phyloP scores from a whole-genome alignment of 306 rosid species.

The Comarum palustre region DNA sequence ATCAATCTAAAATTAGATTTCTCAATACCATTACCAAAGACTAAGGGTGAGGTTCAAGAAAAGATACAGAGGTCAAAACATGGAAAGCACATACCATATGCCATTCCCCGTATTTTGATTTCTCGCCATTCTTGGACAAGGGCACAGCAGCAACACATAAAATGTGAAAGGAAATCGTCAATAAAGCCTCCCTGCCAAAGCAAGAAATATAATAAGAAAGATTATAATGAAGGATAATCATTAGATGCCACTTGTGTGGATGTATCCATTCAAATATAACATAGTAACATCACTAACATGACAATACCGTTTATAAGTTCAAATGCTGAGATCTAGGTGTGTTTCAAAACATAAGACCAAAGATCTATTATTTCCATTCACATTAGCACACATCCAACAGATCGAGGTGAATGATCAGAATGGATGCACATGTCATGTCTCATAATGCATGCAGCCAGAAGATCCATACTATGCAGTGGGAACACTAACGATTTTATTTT shows the following conservation, averaged over 20 bases:
- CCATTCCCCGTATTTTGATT: conserved; percentile 76
- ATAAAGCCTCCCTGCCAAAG: conserved; percentile 70
- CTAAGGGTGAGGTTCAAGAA: not conserved
- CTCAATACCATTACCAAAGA: not conserved
- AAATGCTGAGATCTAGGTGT: not conserved
- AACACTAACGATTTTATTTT: not conserved
- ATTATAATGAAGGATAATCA: conserved; percentile 4
- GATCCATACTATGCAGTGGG: not conserved
- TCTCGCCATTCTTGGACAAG: conserved; percentile 99
- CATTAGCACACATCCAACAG: not conserved
- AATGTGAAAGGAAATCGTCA: conserved; percentile 94
- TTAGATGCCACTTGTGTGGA: not conserved
- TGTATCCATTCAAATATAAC: not conserved
- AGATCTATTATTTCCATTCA: not conserved
- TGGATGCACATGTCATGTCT: not conserved
- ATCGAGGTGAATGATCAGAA: not conserved
- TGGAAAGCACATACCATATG: conserved; percentile 49
- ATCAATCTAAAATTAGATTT: not conserved
- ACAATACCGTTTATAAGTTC: not conserved
- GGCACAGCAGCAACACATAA: conserved; percentile 98
- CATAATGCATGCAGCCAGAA: not conserved
- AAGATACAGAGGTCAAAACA: conserved; percentile 12
- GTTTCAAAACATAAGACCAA: not conserved
- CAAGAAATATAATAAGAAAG: conserved; percentile 16
- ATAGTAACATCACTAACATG: not conserved